phyloP scores from a whole-genome alignment of 345 rosid species.

The Pseudoturritis turrita region DNA sequence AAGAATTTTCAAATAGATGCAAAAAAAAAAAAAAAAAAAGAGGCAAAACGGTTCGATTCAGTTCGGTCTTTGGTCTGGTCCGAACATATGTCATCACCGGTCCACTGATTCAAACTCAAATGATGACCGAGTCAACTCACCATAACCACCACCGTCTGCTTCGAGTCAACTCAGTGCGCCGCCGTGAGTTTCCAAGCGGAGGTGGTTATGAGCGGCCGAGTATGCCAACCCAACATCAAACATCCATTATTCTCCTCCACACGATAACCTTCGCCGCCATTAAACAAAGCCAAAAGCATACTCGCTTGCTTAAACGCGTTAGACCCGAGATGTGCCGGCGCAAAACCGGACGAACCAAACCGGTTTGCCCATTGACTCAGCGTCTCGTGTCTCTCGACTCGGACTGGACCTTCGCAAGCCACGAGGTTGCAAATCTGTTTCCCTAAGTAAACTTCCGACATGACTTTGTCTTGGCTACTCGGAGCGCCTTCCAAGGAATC shows the following conservation, averaged over 20 bases:
- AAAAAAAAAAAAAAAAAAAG: neutral
- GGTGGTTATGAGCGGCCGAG: constrained; percentile 73
- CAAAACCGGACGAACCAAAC: constrained; percentile 57
- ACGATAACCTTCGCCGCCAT: constrained; percentile 78
- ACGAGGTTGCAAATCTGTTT: constrained; percentile 85
- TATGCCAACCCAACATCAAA: constrained; percentile 87
- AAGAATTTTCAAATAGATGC: constrained; percentile 7
- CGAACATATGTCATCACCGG: constrained; percentile 38
- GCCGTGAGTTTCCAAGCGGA: constrained; percentile 66
- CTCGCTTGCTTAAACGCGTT: constrained; percentile 89
- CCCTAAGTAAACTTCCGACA: constrained; percentile 78
- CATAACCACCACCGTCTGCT: neutral
- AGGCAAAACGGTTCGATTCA: constrained; percentile 30
- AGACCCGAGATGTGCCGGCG: constrained; percentile 70
- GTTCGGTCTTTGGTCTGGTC: constrained; percentile 23
- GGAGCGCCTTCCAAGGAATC: constrained; percentile 72
- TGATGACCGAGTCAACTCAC: neutral
- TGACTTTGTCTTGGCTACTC: constrained; percentile 46
- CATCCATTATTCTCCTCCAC: constrained; percentile 87
- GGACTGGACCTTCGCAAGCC: constrained; percentile 71
- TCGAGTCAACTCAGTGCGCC: constrained; percentile 32
- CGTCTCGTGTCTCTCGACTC: constrained; percentile 80
- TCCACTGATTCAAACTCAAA: constrained; percentile 20
- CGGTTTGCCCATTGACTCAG: constrained; percentile 62
- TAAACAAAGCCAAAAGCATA: constrained; percentile 58